Base-by-base conservation (phyloP, 257 asterid genomes). In the Oldenlandia corymbosa region DNA sequence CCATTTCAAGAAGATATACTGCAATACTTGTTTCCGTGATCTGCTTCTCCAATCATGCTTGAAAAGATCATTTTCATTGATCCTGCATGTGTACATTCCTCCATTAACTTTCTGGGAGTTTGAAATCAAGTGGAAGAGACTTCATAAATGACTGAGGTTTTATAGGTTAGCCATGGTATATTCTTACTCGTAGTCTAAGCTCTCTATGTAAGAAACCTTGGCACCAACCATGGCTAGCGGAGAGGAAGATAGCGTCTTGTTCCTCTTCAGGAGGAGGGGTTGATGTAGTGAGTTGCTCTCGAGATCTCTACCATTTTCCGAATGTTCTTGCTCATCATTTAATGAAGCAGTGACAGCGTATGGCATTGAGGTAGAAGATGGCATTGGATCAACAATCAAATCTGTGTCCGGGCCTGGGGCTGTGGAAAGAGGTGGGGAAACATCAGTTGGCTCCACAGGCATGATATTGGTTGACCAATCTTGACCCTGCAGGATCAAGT, bases 31-130 rank as follows among this genome's bases (percentile, higher is more conserved):
- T 5, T 71, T 74, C 73, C 69, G 80, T 46, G 96, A 84, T 83
- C 95, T 75, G 80, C 93, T 84, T 81, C 96, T 84, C 97, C 97
- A 85, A 71, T 88, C 97, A 63, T 91, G 97, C 87, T 90, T 91
- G 84, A 91, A 91, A 59, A 88, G 86, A 76, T 90, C 91, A 65
- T 90, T 90, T 68, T 90, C 97, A 21, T 90, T 87, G 73, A 90
- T 85, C 92, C 95, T 90, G 60, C 34, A 72, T 51, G 71, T 66
- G 41, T 10, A 68, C 20, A 20, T 4, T 3, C 14, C 41, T 27
- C 39, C 20, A 23, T 47, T 58, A 42, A 57, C 6, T 46, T 64
- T 32, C 66, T 58, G n/a, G 36, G 27, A 52, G 54, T 5, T 7
- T 41, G 67, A 58, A 34, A 65, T 27, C 41, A 55, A 55, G 27